These are phyloP conservation scores for Macroventuria anomochaeta DNA, from an alignment of 2,329 filamentous ascomycete species.

Conservation along the genomic window DNA sequence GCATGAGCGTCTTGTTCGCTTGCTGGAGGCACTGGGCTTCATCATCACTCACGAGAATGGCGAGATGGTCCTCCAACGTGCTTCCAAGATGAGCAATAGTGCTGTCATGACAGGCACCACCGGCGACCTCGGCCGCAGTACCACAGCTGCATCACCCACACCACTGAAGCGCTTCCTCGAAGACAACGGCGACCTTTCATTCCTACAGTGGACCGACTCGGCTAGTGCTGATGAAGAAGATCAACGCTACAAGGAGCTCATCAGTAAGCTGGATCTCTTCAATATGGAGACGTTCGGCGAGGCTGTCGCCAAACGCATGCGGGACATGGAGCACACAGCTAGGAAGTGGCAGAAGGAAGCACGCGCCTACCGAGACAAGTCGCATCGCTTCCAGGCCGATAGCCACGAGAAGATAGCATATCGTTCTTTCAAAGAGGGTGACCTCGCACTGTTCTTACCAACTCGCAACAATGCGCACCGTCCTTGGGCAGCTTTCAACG, in stretches of 20 bases:
- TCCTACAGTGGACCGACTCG: conserved; percentile 83
- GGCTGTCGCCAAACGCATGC: conserved; percentile 84
- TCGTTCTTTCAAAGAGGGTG: conserved; percentile 93
- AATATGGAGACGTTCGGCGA: conserved; percentile 86
- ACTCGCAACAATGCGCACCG: conserved; percentile 93
- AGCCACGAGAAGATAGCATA: conserved; percentile 96
- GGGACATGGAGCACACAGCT: conserved; percentile 90
- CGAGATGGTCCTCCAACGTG: conserved; percentile 76
- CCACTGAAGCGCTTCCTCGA: conserved; percentile 63
- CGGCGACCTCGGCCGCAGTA: conserved; percentile 56
- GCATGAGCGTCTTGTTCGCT: conserved; percentile 79
- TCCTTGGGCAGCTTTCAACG: conserved; percentile 98
- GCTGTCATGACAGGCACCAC: conserved; percentile 52
- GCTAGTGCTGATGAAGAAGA: conserved; percentile 70
- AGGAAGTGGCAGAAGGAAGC: conserved; percentile 93
- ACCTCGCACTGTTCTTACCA: conserved; percentile 90
- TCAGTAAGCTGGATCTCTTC: conserved; percentile 76
- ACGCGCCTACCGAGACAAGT: conserved; percentile 84
- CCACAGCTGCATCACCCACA: conserved; percentile 61
- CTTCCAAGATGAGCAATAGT: conserved; percentile 62
- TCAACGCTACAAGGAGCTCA: conserved; percentile 75
- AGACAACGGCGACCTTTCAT: conserved; percentile 71
- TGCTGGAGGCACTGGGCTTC: conserved; percentile 88
- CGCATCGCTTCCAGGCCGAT: conserved; percentile 79
- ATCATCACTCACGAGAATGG: conserved; percentile 76